Evolutionary conservation across 345 rosid genomes (phyloP).

Genomic region (Corchorus capsularis): DNA sequence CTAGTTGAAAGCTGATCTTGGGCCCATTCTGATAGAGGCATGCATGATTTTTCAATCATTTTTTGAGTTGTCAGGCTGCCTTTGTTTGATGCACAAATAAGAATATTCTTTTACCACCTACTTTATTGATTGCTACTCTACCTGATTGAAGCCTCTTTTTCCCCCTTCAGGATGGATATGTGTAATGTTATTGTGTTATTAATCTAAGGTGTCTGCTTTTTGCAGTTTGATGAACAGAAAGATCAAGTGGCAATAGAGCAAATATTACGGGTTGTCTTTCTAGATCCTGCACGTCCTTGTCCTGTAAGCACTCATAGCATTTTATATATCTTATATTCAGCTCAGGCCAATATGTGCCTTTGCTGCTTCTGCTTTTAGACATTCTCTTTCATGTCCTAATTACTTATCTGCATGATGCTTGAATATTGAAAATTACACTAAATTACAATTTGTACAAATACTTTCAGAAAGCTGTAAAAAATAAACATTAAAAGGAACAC

Average conservation of each 20-base stretch:
- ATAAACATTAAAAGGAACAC: not conserved
- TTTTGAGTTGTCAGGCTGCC: constrained; percentile 12
- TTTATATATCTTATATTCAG: not conserved
- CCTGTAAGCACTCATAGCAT: constrained; percentile 55
- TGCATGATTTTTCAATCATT: constrained; percentile 1
- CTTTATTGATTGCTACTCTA: constrained; percentile 5
- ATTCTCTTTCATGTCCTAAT: not conserved
- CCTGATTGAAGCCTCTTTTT: not conserved
- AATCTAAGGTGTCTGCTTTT: not conserved
- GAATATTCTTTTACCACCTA: constrained; percentile 8
- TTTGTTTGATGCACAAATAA: not conserved
- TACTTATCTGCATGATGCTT: not conserved
- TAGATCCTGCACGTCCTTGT: constrained; percentile 73
- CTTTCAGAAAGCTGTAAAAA: not conserved
- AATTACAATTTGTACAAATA: not conserved
- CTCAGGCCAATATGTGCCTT: too few species aligned
- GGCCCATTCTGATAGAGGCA: constrained; percentile 1
- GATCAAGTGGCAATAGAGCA: constrained; percentile 81
- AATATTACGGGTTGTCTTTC: constrained; percentile 78
- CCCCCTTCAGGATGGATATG: not conserved
- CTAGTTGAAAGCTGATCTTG: constrained; percentile 5
- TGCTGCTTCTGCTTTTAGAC: not conserved
- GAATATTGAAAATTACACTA: not conserved
- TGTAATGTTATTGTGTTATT: not conserved
- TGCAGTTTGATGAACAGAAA: constrained; percentile 94